Percentiles rank a stretch among this genome's conserved stretches.
Evolutionary conservation across 257 asterid genomes (phyloP).

Genomic region (Jaltomata sinuosa): DNA sequence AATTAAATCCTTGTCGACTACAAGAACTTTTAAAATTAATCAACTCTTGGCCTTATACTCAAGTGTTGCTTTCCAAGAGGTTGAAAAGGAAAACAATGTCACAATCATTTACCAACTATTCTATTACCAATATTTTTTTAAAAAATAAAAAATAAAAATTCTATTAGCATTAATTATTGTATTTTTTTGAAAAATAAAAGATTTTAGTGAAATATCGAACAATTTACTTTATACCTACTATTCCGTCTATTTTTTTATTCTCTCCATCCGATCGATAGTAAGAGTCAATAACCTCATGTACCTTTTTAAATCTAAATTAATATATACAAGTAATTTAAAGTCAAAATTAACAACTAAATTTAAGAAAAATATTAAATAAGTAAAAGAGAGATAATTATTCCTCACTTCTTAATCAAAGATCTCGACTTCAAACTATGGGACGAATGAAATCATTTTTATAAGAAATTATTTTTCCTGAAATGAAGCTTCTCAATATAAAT

Average conservation of each 20-base stretch:
- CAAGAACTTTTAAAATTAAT: not conserved
- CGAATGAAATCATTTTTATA: not conserved
- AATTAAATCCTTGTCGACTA: not conserved
- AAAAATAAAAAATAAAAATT: not conserved
- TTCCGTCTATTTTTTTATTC: no score
- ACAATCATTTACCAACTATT: not conserved
- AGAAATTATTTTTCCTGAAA: accelerated
- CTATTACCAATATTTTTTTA: not conserved
- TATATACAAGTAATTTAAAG: no score
- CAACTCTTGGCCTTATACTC: not conserved
- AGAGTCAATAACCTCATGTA: no score
- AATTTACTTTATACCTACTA: not conserved
- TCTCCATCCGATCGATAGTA: no score
- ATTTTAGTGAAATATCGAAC: not conserved
- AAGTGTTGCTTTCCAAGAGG: not conserved
- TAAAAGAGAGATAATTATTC: no score
- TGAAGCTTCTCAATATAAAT: accelerated
- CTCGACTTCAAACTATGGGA: not conserved
- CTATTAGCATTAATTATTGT: no score
- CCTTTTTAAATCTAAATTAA: no score
- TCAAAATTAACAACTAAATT: no score
- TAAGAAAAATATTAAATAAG: no score
- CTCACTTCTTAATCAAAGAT: not conserved
- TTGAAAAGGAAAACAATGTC: not conserved
- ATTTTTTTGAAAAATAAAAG: not conserved